Evolutionary conservation across 2,329 filamentous ascomycete genomes (phyloP), one percentile per base, ranked within the genome.

Genomic region (Sporothrix globosa): DNA sequence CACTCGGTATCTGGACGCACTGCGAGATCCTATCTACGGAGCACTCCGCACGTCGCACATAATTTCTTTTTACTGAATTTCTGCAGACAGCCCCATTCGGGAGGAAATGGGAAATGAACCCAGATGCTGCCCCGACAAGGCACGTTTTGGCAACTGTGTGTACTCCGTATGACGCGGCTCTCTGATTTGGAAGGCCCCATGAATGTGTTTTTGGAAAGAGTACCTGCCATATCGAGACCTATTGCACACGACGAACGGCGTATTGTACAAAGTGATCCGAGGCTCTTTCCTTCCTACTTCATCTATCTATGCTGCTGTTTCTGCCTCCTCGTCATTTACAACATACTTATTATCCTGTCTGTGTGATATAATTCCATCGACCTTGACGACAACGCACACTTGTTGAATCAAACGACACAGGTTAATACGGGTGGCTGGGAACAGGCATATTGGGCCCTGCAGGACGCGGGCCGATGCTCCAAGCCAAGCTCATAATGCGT

Each of bases 401-500:
- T 19, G 19, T 19, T 21, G 9, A 1, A 50, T n/a, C 17, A n/a
- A n/a, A n/a, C n/a, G n/a, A n/a, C n/a, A n/a, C n/a, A n/a, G n/a
- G n/a, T n/a, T n/a, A n/a, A n/a, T 34, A 34, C 34, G 7, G 50
- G 52, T 68, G 66, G 50, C 66, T 48, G 66, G 52, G 66, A 54
- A 54, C 27, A 66, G 46, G 41, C 21, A 39, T 61, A 17, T 61
- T 34, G 46, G 61, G 46, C 44, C 61, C 24, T 50, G 44, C 60
- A 65, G 46, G 11, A 19, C 17, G 48, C 65, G 65, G 65, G 34
- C 65, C 65, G 65, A 67, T 19, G 65, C 65, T 67, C 50, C 61
- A 66, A 67, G 46, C 27, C 63, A 52, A 53, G 48, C 2, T 24
- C n/a, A 34, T 21, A n/a, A 27, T 44, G 41, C 61, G n/a, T 52